Conservation (phyloP, 805 yeast genomes). For the Metschnikowia gruessii region DNA sequence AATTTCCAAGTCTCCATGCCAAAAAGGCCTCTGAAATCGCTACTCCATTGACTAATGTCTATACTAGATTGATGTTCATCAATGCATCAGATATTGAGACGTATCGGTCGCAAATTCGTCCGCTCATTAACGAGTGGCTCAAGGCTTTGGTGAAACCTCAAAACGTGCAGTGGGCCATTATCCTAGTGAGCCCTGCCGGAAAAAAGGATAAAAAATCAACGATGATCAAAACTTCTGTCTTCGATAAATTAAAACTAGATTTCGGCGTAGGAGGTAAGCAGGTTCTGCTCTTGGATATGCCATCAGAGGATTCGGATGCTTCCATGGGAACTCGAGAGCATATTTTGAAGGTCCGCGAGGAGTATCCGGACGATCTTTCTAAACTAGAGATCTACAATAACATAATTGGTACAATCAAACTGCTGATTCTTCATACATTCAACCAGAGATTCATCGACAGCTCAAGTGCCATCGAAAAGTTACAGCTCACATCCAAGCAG, state of each 20-base stretch:
- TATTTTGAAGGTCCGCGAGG: slow-evolving; percentile 37
- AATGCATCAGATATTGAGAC: slow-evolving; percentile 65
- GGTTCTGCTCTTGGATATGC: slow-evolving; percentile 23
- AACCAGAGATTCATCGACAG: slow-evolving; percentile 23
- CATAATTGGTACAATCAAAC: slow-evolving; percentile 44
- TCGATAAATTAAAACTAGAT: slow-evolving; percentile 55
- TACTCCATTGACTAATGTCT: slow-evolving; percentile 19
- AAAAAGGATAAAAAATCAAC: slow-evolving; percentile 33
- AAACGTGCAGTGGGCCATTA: slow-evolving; percentile 58
- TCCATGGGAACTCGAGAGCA: slow-evolving; percentile 9
- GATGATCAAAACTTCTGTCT: slow-evolving; percentile 45
- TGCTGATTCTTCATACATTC: slow-evolving; percentile 53
- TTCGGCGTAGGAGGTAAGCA: slow-evolving; percentile 44
- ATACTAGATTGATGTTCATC: slow-evolving; percentile 67
- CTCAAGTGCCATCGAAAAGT: slow-evolving; percentile 13
- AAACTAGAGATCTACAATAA: slow-evolving; percentile 51
- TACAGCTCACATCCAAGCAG: slow-evolving; percentile 35
- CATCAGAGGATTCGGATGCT: slow-evolving; percentile 10
- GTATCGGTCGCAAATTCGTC: slow-evolving; percentile 77
- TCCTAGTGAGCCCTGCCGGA: slow-evolving; percentile 47
- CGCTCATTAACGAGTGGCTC: slow-evolving; percentile 80
- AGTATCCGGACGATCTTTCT: slow-evolving; percentile 33
- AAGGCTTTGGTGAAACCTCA: slow-evolving; percentile 36
- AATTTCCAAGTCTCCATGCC: slow-evolving; percentile 41
- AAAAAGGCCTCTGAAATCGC: slow-evolving; percentile 26